Evolutionary conservation across 352 stramenopile species (phyloP), one percentile per base, ranked within the genome.

Genomic region (Aphanomyces astaci): DNA sequence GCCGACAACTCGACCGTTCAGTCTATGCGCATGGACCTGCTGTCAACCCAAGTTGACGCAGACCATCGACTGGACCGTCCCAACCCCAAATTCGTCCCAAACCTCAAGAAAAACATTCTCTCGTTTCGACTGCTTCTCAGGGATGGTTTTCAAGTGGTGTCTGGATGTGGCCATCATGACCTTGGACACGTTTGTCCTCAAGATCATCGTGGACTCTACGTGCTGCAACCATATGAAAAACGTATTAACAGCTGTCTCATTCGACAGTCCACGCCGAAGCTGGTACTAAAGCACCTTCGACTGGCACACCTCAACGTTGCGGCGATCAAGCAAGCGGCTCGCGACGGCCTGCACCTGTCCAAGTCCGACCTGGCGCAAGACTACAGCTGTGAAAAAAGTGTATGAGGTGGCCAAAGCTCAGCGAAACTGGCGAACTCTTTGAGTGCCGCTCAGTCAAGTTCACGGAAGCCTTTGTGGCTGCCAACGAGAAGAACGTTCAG

Each of bases 241-340:
- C 19, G 28, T 13, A 28, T 55, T 10, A 55, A 55, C 25, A 28
- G 19, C 19, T 55, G 19, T 55, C 19, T 28, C 25, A 24, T 55
- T 17, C 48, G 48, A 55, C 19, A 55, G 48, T 17, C 19, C 17
- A 55, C 25, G 28, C 48, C 48, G 9, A 55, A 55, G 25, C 15
- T 22, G 19, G 48, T 55, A 1, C 48, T 22, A 28, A 13, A 24
- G 48, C 48, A 55, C 25, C 13, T 55, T 17, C 19, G 48, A 22
- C 25, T 55, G 48, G 48, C 48, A 17, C 48, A 55, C 48, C 48
- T 55, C 19, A 55, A 55, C 48, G 22, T 55, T 55, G 48, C 17
- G 22, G n/a, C n/a, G n/a, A n/a, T n/a, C n/a, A n/a, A n/a, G n/a
- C n/a, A n/a, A n/a, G n/a, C n/a, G n/a, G n/a, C n/a, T n/a, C n/a